These are phyloP conservation scores for Picea glauca DNA, from an alignment of 75 land plant species.

Conservation along the genomic window DNA sequence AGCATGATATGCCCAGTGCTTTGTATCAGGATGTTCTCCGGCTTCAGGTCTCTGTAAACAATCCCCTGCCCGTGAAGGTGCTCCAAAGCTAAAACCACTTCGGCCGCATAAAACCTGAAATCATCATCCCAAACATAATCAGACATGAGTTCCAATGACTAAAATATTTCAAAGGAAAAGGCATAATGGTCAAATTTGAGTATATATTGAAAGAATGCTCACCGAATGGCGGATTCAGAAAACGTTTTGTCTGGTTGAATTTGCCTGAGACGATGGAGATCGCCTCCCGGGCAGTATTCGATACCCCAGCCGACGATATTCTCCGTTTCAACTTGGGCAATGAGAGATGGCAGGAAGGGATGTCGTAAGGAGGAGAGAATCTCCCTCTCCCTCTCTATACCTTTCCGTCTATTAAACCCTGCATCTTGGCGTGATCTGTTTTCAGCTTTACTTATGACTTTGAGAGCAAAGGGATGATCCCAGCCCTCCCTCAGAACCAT, in stretches of 20 bases:
- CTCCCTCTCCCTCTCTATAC: constrained; percentile 5
- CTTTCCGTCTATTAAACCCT: background rate
- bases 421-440: background rate
- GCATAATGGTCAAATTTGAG: too few relatives aligned
- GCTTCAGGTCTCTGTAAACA: constrained; percentile 74
- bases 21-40: constrained; percentile 70
- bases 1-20: constrained; percentile 56
- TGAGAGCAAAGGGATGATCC: constrained; percentile 4
- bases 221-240: constrained; percentile 53
- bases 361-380: constrained; percentile 19
- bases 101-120: constrained; percentile 62
- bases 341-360: constrained; percentile 68
- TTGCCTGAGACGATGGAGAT: constrained; percentile 74
- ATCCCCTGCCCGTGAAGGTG: constrained; percentile 53
- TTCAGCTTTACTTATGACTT: background rate
- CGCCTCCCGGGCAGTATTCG: constrained; percentile 81
- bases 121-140: background rate
- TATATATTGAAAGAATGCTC: background rate
- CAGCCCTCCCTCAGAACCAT: background rate
- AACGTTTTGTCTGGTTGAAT: constrained; percentile 59
- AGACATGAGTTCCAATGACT: background rate
- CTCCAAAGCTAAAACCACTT: constrained; percentile 62
- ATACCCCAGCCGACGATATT: constrained; percentile 54
- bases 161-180: too few relatives aligned
- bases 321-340: constrained; percentile 42